Base-by-base conservation (phyloP, 805 yeast species). In the Saccharomycopsis sp. region DNA sequence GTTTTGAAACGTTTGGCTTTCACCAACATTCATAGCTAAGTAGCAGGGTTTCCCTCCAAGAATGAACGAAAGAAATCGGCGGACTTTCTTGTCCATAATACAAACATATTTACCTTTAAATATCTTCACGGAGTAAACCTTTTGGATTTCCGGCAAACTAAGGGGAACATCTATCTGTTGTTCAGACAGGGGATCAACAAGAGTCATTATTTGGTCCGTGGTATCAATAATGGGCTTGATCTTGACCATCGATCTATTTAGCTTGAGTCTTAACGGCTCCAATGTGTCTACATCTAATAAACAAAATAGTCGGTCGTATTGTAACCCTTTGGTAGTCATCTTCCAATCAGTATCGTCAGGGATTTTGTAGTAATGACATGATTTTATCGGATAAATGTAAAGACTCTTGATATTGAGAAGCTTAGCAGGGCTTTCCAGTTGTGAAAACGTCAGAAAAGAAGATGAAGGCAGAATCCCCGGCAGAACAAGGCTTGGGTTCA, bases 341-440 rank as follows among this genome's bases (percentile, higher is more conserved):
- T 62, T 58, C 77, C 78, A 74, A 1, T 57, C 54, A 0, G 44
- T 19, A 8, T 58, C 62, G 2, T 41, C 25, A 0, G 72, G 69
- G 8, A 77, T 64, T 15, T 56, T 51, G 51, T 64, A 68, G 1
- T 73, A 77, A 2, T 66, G 69, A 59, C 80, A 77, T 3, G 79
- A 75, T 57, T 77, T 77, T 53, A 77, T 73, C 1, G 81, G 81
- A 63, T 71, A 77, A 1, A 75, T 67, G 20, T 63, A 58, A 24
- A 76, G 25, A 15, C 64, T 58, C 24, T 63, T 57, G 15, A 75
- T 60, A 15, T 7, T 19, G 19, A 65, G 23, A 8, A n/a, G n/a
- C 9, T 22, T 15, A n/a, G 52, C 22, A 17, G 22, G 22, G 20
- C 22, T 41, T 53, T 15, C 20, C n/a, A n/a, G n/a, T 25, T 29